These are phyloP conservation scores for Yamagishiella unicocca DNA, from an alignment of 139 green algal genomes.

Conservation along the genomic window DNA sequence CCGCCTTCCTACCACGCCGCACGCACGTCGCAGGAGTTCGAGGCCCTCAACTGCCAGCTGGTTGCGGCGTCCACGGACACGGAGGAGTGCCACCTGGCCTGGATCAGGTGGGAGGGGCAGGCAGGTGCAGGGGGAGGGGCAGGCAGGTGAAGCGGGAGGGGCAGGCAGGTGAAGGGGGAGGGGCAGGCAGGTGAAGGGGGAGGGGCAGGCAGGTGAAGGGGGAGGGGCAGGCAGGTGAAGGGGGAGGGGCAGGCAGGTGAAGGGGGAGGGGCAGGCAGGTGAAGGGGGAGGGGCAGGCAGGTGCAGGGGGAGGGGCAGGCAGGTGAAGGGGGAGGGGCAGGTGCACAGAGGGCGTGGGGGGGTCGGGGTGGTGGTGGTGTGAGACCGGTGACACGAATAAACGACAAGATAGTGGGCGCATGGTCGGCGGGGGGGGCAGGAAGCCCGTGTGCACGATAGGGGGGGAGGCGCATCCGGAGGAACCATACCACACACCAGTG, in stretches of 20 bases:
- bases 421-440: neutral
- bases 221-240: neutral
- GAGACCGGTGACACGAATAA: neutral
- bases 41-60: conserved; percentile 78
- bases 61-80: conserved; percentile 88
- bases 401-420: neutral
- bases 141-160: neutral
- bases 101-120: conserved; percentile 78
- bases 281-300: neutral
- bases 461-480: no score
- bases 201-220: neutral
- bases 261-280: neutral
- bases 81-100: conserved; percentile 87
- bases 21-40: conserved; percentile 74
- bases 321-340: neutral
- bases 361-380: neutral
- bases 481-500: no score
- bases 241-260: neutral
- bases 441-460: neutral
- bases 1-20: neutral
- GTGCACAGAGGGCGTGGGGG: neutral
- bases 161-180: neutral
- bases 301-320: neutral
- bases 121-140: neutral
- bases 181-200: neutral